Base-by-base conservation (phyloP, 1,139 yeast genomes). In the Yamadazyma songkhlaensis region DNA sequence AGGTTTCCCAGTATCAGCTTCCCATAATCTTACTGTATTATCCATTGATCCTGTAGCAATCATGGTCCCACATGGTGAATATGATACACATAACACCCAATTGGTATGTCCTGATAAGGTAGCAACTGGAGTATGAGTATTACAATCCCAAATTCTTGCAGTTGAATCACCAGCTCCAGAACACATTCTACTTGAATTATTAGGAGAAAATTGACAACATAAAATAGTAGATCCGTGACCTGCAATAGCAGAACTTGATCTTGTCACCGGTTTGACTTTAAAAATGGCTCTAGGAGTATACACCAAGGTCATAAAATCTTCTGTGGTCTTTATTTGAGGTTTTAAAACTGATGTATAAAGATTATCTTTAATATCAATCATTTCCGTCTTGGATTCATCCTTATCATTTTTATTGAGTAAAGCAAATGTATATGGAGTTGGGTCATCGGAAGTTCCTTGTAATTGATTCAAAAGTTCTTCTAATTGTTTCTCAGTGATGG, bases 11-110 rank as follows among this genome's bases (percentile, higher is more conserved):
- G 81, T 76, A 24, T 66, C 67, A 4, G 89, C 75, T 45, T 86
- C 90, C 97, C 98, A 94, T 32, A 92, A 60, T 49, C 96, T 72
- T 20, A 92, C 72, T 2, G 96, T 86, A 53, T 77, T 81, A 59
- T 92, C 98, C 96, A 88, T 89, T 17, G 96, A 84, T 0, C 98
- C 98, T 0, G 98, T 92, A 9, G 98, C 99, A 36, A 92, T 79
- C 57, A 82, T 72, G 43, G 80, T 80, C 13, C 96, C 98, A 60
- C 88, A 88, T 3, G 98, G 97, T 13, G 95, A 84, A 81, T 95
- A 92, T 4, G 87, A 71, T n/a, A 85, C 96, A 55, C 95, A 84
- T 34, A 92, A 67, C 7, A 92, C 97, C 96, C 97, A 94, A 63
- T 89, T 89, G 12, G 80, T 67, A 55, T 92, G 99, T 0, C 98